Base-by-base conservation (phyloP, 2,329 filamentous ascomycete species). In the Zasmidium angulare region DNA sequence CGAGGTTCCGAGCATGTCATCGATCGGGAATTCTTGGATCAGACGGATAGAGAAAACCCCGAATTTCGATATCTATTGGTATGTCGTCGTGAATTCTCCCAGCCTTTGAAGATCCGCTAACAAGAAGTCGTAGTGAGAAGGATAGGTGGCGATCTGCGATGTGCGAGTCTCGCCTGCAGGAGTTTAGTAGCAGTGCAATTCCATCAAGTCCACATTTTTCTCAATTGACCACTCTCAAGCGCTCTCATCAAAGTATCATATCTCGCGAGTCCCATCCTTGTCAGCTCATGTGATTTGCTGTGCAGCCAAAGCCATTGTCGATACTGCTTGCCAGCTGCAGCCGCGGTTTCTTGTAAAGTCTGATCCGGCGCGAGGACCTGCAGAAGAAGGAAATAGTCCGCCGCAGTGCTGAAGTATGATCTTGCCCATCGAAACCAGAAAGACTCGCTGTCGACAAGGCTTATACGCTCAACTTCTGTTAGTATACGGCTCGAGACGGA, bases 11-110 rank as follows among this genome's bases (percentile, higher is more conserved):
- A 23, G n/a, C 19, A 26, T 17, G 49, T 31, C 22, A 23, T 43
- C 14, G 36, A 43, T 43, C 36, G 36, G 14, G 36, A 43, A 17
- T 62, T 62, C 40, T 46, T 62, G 21, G 65, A 66, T 53, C 46
- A 64, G 10, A 68, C 66, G 22, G 66, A 68, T n/a, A 57, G 58
- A 31, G 55, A 64, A 58, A 68, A 68, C 40, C 54, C 50, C n/a
- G 65, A 66, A 40, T 68, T 68, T 51, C 21, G 47, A 3, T 50
- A 50, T 50, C 47, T 23, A 3, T 50, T 43, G 36, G 36, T 43
- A 43, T 17, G 36, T 43, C 7, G n/a, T 43, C n/a, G 36, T 17
- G 36, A 43, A 10, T 3, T 43, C 12, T 17, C n/a, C 36, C n/a
- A n/a, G 4, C 36, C 6, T 43, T 17, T 17, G 26, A 4, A 43